These are phyloP conservation scores for Alternaria viburni DNA, from an alignment of 2,329 filamentous ascomycete genomes.

Conservation along the genomic window DNA sequence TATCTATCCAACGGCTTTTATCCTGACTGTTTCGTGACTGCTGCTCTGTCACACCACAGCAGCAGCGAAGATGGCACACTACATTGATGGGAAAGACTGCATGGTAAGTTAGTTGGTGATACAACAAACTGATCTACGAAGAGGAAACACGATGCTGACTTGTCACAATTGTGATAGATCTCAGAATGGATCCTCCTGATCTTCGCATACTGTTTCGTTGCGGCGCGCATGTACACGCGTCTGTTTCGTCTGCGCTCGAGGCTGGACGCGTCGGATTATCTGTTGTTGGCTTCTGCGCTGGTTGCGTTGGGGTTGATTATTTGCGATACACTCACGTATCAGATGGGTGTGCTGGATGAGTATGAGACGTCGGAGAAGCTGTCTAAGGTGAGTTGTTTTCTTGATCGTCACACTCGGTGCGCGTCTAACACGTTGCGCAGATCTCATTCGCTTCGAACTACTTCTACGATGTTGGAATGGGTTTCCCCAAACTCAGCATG, in stretches of 20 bases:
- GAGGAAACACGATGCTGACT: neutral
- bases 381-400: conserved; percentile 18
- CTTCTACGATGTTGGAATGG: conserved; percentile 35
- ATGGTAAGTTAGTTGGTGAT: conserved; percentile 15
- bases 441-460: conserved; percentile 34
- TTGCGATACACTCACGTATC: conserved; percentile 18
- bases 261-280: conserved; percentile 23
- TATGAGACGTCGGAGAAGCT: conserved; percentile 24
- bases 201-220: conserved; percentile 26
- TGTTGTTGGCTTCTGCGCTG: conserved; percentile 21
- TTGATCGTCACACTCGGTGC: too few species aligned
- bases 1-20: neutral
- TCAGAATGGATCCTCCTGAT: conserved; percentile 28
- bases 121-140: neutral
- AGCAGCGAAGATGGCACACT: conserved; percentile 15
- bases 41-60: neutral
- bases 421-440: neutral
- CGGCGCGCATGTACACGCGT: conserved; percentile 21
- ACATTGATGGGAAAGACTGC: conserved; percentile 24
- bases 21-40: neutral
- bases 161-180: conserved; percentile 11
- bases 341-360: conserved; percentile 23
- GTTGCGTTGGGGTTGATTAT: conserved; percentile 19
- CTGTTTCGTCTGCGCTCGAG: conserved; percentile 21
- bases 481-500: conserved; percentile 34